Evolutionary conservation across 164 flowering plant genomes (phyloP), one percentile per base, ranked within the genome.

Genomic region (Tetracentron sinense): DNA sequence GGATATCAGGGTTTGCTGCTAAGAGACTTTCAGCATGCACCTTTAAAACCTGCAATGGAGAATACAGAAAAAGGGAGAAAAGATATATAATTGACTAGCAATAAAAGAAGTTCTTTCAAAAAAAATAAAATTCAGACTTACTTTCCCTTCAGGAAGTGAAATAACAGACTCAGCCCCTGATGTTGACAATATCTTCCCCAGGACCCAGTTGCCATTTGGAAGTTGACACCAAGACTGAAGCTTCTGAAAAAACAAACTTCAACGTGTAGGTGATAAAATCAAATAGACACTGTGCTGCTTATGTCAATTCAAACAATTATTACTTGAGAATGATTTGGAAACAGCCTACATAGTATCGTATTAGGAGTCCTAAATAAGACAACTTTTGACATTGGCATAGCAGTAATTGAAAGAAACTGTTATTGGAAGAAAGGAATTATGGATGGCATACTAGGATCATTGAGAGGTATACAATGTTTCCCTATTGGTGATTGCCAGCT

Each of bases 1-100:
- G 97, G 53, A 95, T 95, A 76, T 90, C 96, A 63, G 99, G 99
- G 77, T 95, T 95, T 66, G 97, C 97, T 11, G 92, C 85, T 58
- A 85, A 62, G 52, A 92, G 71, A 68, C 69, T 66, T 54, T 83
- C 96, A 60, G 87, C 27, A 63, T 75, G 75, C 67, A 87, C 87
- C 73, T 79, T 88, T 58, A 89, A 35, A 57, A 85, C 96, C 99
- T 95, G 75, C 58, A 62, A 61, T 44, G 20, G 30, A 11, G 29
- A 66, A 51, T 0, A 55, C 52, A 63, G 21, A 11, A 27, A 14
- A 58, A 38, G 33, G 6, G 10, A 33, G n/a, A 8, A 8, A 38
- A 16, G 15, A 12, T 38, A 12, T 7, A 4, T 47, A 51, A 56
- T 50, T 23, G 28, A 26, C 20, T 29, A 28, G 29, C 30, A 56